Evolutionary conservation across 768 basidiomycete species (phyloP).

Genomic region (Russula olivacea): DNA sequence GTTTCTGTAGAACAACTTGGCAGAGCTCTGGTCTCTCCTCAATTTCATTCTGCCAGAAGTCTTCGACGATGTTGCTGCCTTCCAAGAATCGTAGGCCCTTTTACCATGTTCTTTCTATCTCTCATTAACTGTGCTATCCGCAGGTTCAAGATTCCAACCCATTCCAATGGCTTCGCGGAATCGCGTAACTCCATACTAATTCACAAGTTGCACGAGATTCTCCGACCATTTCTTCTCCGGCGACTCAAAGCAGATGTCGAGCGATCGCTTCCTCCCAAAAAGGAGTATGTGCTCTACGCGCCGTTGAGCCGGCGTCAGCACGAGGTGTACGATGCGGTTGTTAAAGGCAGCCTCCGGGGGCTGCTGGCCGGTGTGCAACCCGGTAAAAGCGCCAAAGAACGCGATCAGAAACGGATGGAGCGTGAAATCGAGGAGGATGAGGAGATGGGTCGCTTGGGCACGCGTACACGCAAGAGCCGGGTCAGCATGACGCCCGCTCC

Average conservation of each 20-base stretch:
- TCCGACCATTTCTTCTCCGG: conserved; percentile 92
- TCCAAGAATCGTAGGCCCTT: conserved; percentile 72
- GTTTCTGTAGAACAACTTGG: conserved; percentile 74
- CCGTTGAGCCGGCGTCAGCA: conserved; percentile 78
- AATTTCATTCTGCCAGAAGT: conserved; percentile 95
- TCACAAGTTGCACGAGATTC: conserved; percentile 75
- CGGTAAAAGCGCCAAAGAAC: conserved; percentile 30
- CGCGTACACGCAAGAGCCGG: conserved; percentile 8
- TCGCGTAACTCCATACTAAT: conserved; percentile 64
- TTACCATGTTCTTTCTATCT: background rate
- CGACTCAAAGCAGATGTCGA: conserved; percentile 88
- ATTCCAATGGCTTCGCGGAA: conserved; percentile 50
- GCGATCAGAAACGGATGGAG: conserved; percentile 30
- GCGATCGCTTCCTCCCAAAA: conserved; percentile 77
- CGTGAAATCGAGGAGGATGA: conserved; percentile 44
- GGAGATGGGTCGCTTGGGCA: conserved; percentile 39
- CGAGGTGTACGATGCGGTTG: conserved; percentile 76
- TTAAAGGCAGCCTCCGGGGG: conserved; percentile 63
- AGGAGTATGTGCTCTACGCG: conserved; percentile 91
- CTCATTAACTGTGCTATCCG: background rate
- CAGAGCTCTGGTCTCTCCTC: conserved; percentile 90
- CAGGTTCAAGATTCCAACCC: conserved; percentile 69
- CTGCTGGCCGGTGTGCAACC: conserved; percentile 36
- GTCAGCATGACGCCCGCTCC: background rate
- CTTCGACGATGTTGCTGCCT: conserved; percentile 82